Conservation (phyloP, 306 rosid species). For the Rosa lucieae region DNA sequence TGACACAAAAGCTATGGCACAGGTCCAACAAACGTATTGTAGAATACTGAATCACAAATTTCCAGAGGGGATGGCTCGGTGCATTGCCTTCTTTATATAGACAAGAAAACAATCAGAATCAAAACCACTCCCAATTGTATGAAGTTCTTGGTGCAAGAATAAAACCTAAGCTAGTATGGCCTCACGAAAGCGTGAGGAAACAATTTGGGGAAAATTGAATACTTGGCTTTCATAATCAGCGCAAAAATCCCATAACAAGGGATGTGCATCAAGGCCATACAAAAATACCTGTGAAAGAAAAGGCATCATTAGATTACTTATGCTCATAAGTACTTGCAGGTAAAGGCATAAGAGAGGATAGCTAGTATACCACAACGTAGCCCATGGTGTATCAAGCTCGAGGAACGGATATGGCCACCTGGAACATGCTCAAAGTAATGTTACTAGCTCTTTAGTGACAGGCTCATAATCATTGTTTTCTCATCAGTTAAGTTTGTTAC, state of each 20-base stretch:
- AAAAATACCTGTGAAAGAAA: conserved; percentile 53
- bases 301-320: conserved; percentile 5
- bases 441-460: conserved; percentile 1
- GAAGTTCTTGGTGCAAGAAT: conserved; percentile 4
- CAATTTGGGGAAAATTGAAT: conserved; percentile 47
- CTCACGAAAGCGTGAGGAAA: conserved; percentile 50
- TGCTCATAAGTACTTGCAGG: not conserved
- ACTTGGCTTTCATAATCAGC: conserved; percentile 55
- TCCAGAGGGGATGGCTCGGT: not conserved
- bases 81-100: conserved; percentile 17
- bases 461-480: not conserved
- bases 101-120: conserved; percentile 18
- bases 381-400: conserved; percentile 68
- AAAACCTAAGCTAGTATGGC: conserved; percentile 27
- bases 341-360: not conserved
- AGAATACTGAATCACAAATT: not conserved
- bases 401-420: conserved; percentile 94
- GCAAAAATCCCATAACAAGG: conserved; percentile 73
- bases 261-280: conserved; percentile 63
- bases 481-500: not conserved
- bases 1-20: not conserved
- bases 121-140: not conserved
- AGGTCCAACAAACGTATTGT: conserved; percentile 9
- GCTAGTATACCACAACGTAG: conserved; percentile 69
- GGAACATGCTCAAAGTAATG: conserved; percentile 16